Evolutionary conservation across 192 early-diverging fungal genomes (phyloP).

Genomic region (Entrophospora sp.): DNA sequence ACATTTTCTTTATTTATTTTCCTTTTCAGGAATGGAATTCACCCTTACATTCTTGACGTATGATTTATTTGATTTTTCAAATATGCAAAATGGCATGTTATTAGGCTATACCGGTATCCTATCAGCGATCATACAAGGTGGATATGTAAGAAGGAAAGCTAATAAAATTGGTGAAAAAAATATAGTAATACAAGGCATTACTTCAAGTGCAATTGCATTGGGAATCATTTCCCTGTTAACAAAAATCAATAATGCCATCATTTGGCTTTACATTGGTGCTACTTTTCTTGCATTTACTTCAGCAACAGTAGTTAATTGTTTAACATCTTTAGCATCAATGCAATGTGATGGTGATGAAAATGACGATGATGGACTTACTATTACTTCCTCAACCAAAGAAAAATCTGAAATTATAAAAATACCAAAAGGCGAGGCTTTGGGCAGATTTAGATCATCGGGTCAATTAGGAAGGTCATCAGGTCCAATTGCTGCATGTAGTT

Average conservation of each 20-base stretch:
- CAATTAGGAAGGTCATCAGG: slow-evolving; percentile 88
- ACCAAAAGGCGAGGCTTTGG: slow-evolving; percentile 59
- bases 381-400: not conserved
- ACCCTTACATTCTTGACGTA: slow-evolving; percentile 94
- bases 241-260: slow-evolving; percentile 18
- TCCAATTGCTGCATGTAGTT: slow-evolving; percentile 74
- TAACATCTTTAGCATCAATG: slow-evolving; percentile 70
- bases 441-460: slow-evolving; percentile 77
- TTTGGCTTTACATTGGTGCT: slow-evolving; percentile 57
- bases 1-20: slow-evolving; percentile 83
- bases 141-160: slow-evolving; percentile 74
- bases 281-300: slow-evolving; percentile 83
- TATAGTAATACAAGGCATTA: slow-evolving; percentile 73
- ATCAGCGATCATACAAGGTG: slow-evolving; percentile 86
- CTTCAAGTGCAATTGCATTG: slow-evolving; percentile 57
- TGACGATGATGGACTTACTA: not conserved
- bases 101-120: slow-evolving; percentile 82
- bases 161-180: slow-evolving; percentile 58
- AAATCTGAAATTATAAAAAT: too few relatives aligned
- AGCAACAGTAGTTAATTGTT: slow-evolving; percentile 89
- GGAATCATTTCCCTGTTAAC: slow-evolving; percentile 46
- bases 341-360: slow-evolving; percentile 36
- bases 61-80: slow-evolving; percentile 78
- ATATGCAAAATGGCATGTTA: slow-evolving; percentile 82
- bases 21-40: slow-evolving; percentile 98